A percentile compares a stretch with the other conserved stretches of the same genome.
Conservation (phyloP, 306 rosid genomes). For the Vigna angularis region DNA sequence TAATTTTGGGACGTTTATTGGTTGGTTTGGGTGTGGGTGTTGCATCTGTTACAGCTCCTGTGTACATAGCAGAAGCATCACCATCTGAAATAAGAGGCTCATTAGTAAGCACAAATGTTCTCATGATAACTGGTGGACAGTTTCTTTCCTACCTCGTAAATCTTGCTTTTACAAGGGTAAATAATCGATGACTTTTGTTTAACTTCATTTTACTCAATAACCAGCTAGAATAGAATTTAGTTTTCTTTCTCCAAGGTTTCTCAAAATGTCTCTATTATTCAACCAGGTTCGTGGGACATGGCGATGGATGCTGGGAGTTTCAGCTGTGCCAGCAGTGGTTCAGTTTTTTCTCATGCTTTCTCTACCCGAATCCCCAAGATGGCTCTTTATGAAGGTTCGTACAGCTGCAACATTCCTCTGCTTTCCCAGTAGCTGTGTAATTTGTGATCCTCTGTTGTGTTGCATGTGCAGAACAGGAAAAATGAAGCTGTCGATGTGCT, state of each 20-base stretch:
- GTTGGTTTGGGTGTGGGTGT: slow-evolving; percentile 79
- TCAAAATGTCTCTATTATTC: background rate
- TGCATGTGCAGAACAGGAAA: slow-evolving; percentile 58
- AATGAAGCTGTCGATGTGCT: slow-evolving; percentile 72
- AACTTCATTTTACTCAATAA: too few species aligned
- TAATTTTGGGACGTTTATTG: slow-evolving; percentile 75
- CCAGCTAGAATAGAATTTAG: background rate
- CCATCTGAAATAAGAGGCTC: slow-evolving; percentile 93
- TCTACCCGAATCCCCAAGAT: slow-evolving; percentile 91
- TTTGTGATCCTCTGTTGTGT: background rate
- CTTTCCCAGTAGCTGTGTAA: background rate
- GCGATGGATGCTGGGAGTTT: slow-evolving; percentile 97
- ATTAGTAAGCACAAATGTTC: slow-evolving; percentile 78
- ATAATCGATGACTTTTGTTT: background rate
- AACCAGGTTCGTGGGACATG: slow-evolving; percentile 87
- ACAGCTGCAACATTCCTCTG: background rate
- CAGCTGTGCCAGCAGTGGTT: slow-evolving; percentile 81
- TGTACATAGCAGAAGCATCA: slow-evolving; percentile 89
- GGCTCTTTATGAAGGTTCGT: slow-evolving; percentile 83
- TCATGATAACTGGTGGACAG: slow-evolving; percentile 90
- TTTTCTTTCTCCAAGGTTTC: too few species aligned
- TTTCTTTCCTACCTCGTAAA: slow-evolving; percentile 78
- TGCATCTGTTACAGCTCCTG: slow-evolving; percentile 92
- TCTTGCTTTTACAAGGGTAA: slow-evolving; percentile 73
- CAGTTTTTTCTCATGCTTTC: slow-evolving; percentile 80